Evolutionary conservation across 371 early-diverging fungal genomes (phyloP), one percentile per base, ranked within the genome.

Genomic region (Rhizopus sp.): DNA sequence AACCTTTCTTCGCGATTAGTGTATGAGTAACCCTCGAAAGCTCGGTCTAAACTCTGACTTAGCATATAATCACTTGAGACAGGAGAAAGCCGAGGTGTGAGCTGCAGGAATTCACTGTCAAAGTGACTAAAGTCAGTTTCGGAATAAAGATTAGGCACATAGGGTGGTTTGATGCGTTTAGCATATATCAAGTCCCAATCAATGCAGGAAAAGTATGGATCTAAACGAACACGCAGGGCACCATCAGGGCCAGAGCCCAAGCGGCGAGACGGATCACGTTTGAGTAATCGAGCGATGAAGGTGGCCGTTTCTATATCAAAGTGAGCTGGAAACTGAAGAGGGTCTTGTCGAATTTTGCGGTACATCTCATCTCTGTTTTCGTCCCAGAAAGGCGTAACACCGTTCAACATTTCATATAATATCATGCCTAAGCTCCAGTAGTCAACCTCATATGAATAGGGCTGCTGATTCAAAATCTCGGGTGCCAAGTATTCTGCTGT

Each of bases 341-440:
- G 80, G 50, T 88, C 89, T 53, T 85, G 77, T 16, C 93, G 66
- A 9, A 93, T 88, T 33, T 89, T 80, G 23, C 80, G 77, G 63
- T 92, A 92, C 92, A 93, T 93, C 5, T 80, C 73, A 15, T 82
- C 78, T 23, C 81, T 79, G 53, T 90, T 88, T 41, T 91, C 89
- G 0, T 85, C 84, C 77, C 88, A 91, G 59, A 89, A 92, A 0
- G 93, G 93, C 0, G 91, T 89, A 55, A 80, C 71, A 0, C 92
- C 92, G 7, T 77, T 81, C 44, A 90, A 38, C 79, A 91, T 87
- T 66, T 90, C 96, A 60, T 89, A 98, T 38, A 97, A 78, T 16
- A 97, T 81, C 4, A 96, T 91, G 1, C 98, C 99, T 3, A 97
- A 75, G 30, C 95, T 88, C 99, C 99, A 99, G 85, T 94, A 94